These are phyloP conservation scores for Starmerella vaccinii DNA, from an alignment of 805 yeast species.

Conservation along the genomic window DNA sequence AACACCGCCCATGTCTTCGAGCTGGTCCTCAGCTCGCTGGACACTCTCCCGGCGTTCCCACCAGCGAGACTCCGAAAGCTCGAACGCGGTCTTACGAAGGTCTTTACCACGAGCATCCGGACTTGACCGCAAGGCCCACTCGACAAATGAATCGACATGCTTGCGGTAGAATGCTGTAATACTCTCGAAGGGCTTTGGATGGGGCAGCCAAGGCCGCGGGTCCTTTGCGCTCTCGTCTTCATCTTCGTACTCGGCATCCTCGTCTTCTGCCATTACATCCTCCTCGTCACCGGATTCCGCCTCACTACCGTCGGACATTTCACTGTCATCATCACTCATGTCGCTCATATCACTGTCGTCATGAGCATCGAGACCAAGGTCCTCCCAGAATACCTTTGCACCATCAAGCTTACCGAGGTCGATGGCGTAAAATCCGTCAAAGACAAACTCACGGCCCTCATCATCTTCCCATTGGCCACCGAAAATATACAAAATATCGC, in stretches of 20 bases:
- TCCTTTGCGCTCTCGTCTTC: constrained; percentile 64
- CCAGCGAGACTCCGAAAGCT: constrained; percentile 87
- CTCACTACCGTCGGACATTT: constrained; percentile 50
- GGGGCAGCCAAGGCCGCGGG: constrained; percentile 93
- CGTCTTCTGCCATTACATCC: constrained; percentile 33
- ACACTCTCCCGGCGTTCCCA: constrained; percentile 97
- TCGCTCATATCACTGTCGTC: constrained; percentile 37
- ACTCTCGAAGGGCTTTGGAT: constrained; percentile 86
- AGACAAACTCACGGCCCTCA: constrained; percentile 61
- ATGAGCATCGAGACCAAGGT: constrained; percentile 40
- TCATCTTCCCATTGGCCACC: constrained; percentile 89
- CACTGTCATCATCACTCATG: constrained; percentile 58
- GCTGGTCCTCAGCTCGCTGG: constrained; percentile 73
- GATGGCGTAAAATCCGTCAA: constrained; percentile 77
- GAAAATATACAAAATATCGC: constrained; percentile 69
- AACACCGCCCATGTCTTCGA: constrained; percentile 85
- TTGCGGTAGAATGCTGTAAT: constrained; percentile 76
- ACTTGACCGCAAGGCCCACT: constrained; percentile 85
- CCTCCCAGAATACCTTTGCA: constrained; percentile 82
- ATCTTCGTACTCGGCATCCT: constrained; percentile 59
- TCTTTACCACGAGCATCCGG: constrained; percentile 81
- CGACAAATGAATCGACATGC: constrained; percentile 75
- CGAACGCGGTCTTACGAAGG: constrained; percentile 79
- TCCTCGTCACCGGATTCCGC: constrained; percentile 41
- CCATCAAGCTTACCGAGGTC: constrained; percentile 85